phyloP scores from a whole-genome alignment of 805 yeast species.

The Hyphopichia homilentoma region DNA sequence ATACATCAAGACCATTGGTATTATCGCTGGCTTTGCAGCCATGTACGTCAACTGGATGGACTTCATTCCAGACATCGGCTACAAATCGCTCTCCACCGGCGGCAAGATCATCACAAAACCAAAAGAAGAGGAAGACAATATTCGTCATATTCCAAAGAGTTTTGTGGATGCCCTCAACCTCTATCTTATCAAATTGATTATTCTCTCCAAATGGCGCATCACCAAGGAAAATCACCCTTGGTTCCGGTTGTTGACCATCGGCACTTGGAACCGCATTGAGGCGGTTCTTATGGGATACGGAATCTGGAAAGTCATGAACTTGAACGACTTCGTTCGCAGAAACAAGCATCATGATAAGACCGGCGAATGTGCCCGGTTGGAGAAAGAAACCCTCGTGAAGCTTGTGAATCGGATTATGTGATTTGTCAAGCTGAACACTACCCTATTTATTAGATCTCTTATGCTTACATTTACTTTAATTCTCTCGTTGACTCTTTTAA shows the following conservation, averaged over 20 bases:
- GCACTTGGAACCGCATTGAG: conserved; percentile 32
- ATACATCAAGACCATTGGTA: conserved; percentile 34
- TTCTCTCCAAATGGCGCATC: conserved; percentile 42
- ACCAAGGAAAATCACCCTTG: conserved; percentile 35
- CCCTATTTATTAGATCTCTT: too few relatives aligned
- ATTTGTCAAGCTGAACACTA: too few relatives aligned
- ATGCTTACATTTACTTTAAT: too few relatives aligned
- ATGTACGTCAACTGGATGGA: conserved; percentile 20
- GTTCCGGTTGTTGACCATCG: conserved; percentile 21
- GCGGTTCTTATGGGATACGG: conserved; percentile 31
- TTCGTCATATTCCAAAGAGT: conserved; percentile 19
- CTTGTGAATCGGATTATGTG: conserved; percentile 20
- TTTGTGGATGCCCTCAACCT: conserved; percentile 27
- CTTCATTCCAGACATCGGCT: conserved; percentile 14
- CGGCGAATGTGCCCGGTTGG: conserved; percentile 8
- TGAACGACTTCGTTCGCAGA: conserved; percentile 25
- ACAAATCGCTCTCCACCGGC: too few relatives aligned
- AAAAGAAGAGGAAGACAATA: conserved; percentile 4
- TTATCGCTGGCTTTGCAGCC: conserved; percentile 27
- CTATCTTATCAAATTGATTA: conserved; percentile 29
- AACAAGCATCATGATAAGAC: conserved; percentile 10
- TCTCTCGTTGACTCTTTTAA: too few relatives aligned
- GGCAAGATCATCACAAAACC: background rate
- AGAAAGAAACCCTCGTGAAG: conserved; percentile 13
- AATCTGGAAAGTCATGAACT: conserved; percentile 34